A percentile compares a stretch with the other conserved stretches of the same genome.
Conservation (phyloP, 805 yeast genomes). For the Metschnikowia cerradonensis region DNA sequence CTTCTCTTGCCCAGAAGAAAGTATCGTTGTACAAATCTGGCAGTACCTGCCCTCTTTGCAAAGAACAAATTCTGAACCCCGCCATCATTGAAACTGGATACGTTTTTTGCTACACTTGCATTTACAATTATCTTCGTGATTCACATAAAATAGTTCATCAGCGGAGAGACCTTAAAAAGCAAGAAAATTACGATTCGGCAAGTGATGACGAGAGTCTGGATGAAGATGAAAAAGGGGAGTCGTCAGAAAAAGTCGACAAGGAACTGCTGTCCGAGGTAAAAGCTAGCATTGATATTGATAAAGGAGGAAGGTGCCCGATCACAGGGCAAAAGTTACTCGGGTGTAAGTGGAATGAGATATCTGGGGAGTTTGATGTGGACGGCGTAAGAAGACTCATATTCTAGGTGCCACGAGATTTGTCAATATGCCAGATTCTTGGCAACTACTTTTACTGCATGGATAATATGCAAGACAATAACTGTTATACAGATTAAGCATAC, state of each 20-base stretch:
- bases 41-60: constrained; percentile 65
- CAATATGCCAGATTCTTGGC: too few relatives aligned
- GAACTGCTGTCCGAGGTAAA: constrained; percentile 4
- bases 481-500: too few relatives aligned
- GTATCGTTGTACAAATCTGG: constrained; percentile 27
- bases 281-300: background rate
- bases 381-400: constrained; percentile 75
- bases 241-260: constrained; percentile 5
- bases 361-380: constrained; percentile 64
- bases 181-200: constrained; percentile 15
- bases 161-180: constrained; percentile 8
- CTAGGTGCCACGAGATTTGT: constrained; percentile 19
- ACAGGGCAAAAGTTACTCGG: constrained; percentile 70
- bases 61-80: constrained; percentile 63
- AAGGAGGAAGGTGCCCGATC: constrained; percentile 77
- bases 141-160: constrained; percentile 32
- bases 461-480: too few relatives aligned
- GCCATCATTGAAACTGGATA: constrained; percentile 89
- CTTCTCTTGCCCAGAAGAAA: constrained; percentile 14
- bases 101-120: constrained; percentile 86
- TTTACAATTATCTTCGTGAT: constrained; percentile 56
- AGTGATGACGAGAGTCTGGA: constrained; percentile 6
- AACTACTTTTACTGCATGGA: too few relatives aligned
- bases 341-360: constrained; percentile 58
- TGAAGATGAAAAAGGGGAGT: constrained; percentile 8